Conservation (phyloP, 2,329 filamentous ascomycete genomes). For the Hymenotorrendiella dingleyae region DNA sequence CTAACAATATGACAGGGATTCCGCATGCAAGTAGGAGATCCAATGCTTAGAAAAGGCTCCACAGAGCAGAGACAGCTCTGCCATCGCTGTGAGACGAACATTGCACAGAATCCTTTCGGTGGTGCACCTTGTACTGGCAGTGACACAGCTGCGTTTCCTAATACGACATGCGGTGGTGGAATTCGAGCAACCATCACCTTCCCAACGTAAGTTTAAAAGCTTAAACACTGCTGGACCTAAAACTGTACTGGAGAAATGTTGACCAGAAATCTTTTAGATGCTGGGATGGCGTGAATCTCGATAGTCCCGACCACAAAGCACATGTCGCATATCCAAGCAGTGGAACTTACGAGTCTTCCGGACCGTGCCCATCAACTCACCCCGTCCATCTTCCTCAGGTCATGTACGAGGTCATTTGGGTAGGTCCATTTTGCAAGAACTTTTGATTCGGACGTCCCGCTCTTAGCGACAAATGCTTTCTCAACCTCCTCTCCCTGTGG, state of each 20-base stretch:
- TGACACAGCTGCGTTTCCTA: conserved; percentile 41
- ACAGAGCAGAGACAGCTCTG: neutral
- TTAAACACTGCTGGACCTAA: too few relatives aligned
- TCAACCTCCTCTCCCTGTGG: too few relatives aligned
- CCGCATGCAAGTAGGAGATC: conserved; percentile 58
- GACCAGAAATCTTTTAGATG: conserved; percentile 6
- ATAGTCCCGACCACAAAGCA: conserved; percentile 15
- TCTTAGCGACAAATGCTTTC: too few relatives aligned
- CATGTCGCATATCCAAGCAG: conserved; percentile 19
- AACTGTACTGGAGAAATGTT: neutral
- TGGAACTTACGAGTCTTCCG: conserved; percentile 9
- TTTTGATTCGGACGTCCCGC: too few relatives aligned
- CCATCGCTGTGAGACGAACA: conserved; percentile 4
- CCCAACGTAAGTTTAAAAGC: conserved; percentile 39
- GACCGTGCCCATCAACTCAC: conserved; percentile 26
- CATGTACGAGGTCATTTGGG: conserved; percentile 25
- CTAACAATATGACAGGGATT: conserved; percentile 48
- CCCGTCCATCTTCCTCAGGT: conserved; percentile 43
- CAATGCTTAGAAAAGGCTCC: conserved; percentile 27
- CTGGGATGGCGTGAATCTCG: conserved; percentile 18
- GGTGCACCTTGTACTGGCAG: conserved; percentile 5
- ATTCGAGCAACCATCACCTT: conserved; percentile 49
- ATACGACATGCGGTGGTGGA: conserved; percentile 45
- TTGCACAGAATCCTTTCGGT: conserved; percentile 4
- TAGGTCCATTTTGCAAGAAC: too few relatives aligned